A percentile compares a stretch with the other conserved stretches of the same genome.
phyloP scores from a whole-genome alignment of 495 filamentous ascomycete species.

The Rhizodiscina lignyota region DNA sequence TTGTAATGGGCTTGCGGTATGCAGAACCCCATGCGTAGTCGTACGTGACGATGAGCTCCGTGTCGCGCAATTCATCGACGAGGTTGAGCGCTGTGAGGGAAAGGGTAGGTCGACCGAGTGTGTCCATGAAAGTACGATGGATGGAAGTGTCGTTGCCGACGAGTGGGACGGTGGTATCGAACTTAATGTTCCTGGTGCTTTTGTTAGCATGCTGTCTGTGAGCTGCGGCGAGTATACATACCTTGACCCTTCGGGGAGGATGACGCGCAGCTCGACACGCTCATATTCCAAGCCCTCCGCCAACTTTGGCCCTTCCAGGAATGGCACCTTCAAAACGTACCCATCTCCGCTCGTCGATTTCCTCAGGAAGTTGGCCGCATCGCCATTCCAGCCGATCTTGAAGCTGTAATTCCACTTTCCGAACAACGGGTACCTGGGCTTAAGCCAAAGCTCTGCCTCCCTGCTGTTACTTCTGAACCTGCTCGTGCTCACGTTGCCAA shows the following conservation, averaged over 20 bases:
- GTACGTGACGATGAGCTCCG: slow-evolving; percentile 75
- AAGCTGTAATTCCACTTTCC: slow-evolving; percentile 97
- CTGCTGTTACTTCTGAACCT: slow-evolving; percentile 61
- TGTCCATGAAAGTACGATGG: slow-evolving; percentile 86
- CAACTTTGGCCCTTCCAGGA: slow-evolving; percentile 80
- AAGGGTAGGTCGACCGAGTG: slow-evolving; percentile 69
- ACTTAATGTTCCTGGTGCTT: slow-evolving; percentile 42
- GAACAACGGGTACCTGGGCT: slow-evolving; percentile 84
- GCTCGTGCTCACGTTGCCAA: slow-evolving; percentile 92
- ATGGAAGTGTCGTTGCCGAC: slow-evolving; percentile 35
- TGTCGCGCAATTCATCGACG: slow-evolving; percentile 72
- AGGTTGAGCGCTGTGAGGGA: slow-evolving; percentile 69
- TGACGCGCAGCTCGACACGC: slow-evolving; percentile 58
- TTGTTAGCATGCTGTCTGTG: slow-evolving; percentile 6
- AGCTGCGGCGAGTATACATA: slow-evolving; percentile 33
- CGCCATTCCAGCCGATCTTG: slow-evolving; percentile 83
- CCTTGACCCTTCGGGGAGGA: slow-evolving; percentile 83
- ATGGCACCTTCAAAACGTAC: slow-evolving; percentile 87
- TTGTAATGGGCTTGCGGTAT: slow-evolving; percentile 71
- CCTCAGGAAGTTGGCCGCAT: slow-evolving; percentile 58
- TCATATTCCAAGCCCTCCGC: slow-evolving; percentile 74
- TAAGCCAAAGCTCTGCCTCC: slow-evolving; percentile 73
- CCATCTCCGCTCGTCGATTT: slow-evolving; percentile 38
- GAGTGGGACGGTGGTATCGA: slow-evolving; percentile 42
- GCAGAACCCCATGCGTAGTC: slow-evolving; percentile 59